phyloP scores from a whole-genome alignment of 805 yeast species.

The Wickerhamiella occidentalis region DNA sequence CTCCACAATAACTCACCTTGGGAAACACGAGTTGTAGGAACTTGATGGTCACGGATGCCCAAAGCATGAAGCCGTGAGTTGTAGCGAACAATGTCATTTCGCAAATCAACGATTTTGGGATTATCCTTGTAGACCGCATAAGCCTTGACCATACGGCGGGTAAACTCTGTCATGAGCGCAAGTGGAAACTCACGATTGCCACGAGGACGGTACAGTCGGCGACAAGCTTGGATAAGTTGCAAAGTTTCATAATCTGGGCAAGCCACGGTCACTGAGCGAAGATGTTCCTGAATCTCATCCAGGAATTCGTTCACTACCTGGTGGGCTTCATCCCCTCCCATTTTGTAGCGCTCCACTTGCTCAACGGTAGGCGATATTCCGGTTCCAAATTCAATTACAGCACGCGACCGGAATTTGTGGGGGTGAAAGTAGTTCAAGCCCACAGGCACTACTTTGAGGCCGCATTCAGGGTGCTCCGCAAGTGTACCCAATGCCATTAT shows the following conservation, averaged over 20 bases:
- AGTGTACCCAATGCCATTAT: constrained; percentile 96
- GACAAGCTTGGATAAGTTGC: constrained; percentile 81
- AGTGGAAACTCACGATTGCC: constrained; percentile 54
- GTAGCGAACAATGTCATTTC: constrained; percentile 53
- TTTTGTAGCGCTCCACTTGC: constrained; percentile 51
- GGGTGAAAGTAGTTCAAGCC: constrained; percentile 97
- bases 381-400: constrained; percentile 86
- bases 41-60: constrained; percentile 62
- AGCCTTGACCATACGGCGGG: constrained; percentile 73
- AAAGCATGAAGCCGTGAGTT: constrained; percentile 52
- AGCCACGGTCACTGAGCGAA: constrained; percentile 75
- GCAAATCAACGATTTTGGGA: constrained; percentile 50
- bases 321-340: constrained; percentile 45
- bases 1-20: constrained; percentile 39
- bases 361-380: constrained; percentile 58
- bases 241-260: constrained; percentile 83
- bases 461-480: constrained; percentile 59
- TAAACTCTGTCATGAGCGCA: constrained; percentile 79
- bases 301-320: constrained; percentile 63
- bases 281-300: constrained; percentile 57
- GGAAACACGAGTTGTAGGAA: constrained; percentile 42
- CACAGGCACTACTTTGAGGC: constrained; percentile 84
- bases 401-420: constrained; percentile 88
- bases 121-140: constrained; percentile 62
- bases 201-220: constrained; percentile 63